Base-by-base conservation (phyloP, 2,329 filamentous ascomycete genomes). In the Penicillium sp. region DNA sequence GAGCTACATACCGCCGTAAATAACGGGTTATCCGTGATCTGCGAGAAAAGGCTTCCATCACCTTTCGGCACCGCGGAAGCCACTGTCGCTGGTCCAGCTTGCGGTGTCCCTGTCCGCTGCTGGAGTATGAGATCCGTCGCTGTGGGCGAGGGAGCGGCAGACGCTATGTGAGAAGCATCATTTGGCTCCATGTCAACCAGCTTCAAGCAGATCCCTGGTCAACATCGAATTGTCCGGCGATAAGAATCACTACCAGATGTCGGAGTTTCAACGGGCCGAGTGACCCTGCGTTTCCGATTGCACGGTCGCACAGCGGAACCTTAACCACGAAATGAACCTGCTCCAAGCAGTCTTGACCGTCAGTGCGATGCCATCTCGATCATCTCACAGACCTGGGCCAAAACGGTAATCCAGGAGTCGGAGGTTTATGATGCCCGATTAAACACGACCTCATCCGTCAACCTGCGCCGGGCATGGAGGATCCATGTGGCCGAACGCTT, bases 1-100 rank as follows among this genome's bases (percentile, higher is more conserved):
- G 49, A 18, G 18, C 9, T 65, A 52, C 56, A 47, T 68, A 76
- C 73, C 41, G 73, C 74, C 36, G 74, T 75, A 60, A 76, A 76
- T 50, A 76, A 73, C 32, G 74, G 73, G 59, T 76, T 76, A 56
- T 57, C 68, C 9, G 70, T 63, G 38, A 76, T 60, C 55, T 76
- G 74, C 9, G 72, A 66, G 38, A 72, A 59, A 43, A 75, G 57
- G 40, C 71, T 66, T 34, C 66, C 67, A 47, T 73, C 71, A 26
- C 65, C 56, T 40, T 52, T 54, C 25, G 50, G 54, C 8, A 58
- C 58, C 38, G 59, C 53, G 53, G 66, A 60, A 37, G 55, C 53
- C 26, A 59, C 61, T 39, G 59, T 55, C 52, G 66, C 59, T 36
- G 55, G 57, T 12, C 58, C 61, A 39, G 58, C 54, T 53, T 65